Evolutionary conservation across 2,329 filamentous ascomycete species (phyloP), one percentile per base, ranked within the genome.

Genomic region (Ceratocystis alfenasii): DNA sequence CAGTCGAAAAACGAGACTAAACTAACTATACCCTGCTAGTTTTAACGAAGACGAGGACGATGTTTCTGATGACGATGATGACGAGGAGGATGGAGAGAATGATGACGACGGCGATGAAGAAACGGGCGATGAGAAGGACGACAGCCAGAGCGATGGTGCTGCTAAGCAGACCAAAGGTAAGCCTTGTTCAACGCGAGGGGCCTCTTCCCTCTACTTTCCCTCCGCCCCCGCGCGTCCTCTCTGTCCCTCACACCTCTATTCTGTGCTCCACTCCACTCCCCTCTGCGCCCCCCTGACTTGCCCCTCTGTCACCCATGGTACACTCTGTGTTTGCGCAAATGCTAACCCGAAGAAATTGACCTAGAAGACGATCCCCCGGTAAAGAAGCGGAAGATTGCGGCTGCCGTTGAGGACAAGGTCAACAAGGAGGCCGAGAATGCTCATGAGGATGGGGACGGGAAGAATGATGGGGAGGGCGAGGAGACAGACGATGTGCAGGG

Each of bases 361-460:
- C 77, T 75, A 78, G 33, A 74, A 72, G 63, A 74, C 70, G 48
- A 3, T 64, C 79, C 78, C 62, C 80, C 80, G 46, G 77, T 76
- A 66, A 82, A 82, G 76, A 81, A 80, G 74, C 76, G 76, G 70
- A 82, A 80, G 77, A 80, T 78, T 30, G 73, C 70, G 66, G 70
- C 74, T 28, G 72, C 72, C 30, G 70, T 72, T 10, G 73, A 72
- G 5, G 70, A 64, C 44, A 67, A 68, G 36, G 68, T 65, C 12
- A 67, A 68, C 2, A 70, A 70, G 1, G 72, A 71, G 0, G 72
- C 69, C 22, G 73, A 71, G 2, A 71, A 68, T 30, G 53, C 7
- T 17, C 3, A 3, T 5, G 71, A 68, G 1, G 71, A 70, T 7
- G 70, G 69, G 3, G 68, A 68, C 48, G 69, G 62, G 8, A 66